phyloP scores from a whole-genome alignment of 2,329 filamentous ascomycete genomes.

The Amphichorda felina region DNA sequence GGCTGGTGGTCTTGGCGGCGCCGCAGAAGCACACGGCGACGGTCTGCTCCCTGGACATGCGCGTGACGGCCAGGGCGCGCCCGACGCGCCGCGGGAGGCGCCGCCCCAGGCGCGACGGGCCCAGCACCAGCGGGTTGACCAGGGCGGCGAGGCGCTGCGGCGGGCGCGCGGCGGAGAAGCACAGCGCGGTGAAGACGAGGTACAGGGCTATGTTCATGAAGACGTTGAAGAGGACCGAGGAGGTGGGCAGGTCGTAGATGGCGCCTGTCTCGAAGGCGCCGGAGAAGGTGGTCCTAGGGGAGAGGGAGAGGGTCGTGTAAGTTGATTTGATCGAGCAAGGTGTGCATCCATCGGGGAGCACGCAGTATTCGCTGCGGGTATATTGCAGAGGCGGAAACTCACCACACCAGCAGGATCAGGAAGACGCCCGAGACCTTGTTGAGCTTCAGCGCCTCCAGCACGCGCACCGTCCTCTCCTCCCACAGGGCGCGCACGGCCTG shows the following conservation, averaged over 20 bases:
- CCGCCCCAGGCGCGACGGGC: constrained; percentile 13
- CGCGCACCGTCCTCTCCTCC: constrained; percentile 37
- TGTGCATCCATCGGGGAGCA: not conserved
- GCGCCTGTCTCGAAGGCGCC: constrained; percentile 52
- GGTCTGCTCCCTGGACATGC: constrained; percentile 47
- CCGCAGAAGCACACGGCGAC: constrained; percentile 64
- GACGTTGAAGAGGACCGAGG: constrained; percentile 54
- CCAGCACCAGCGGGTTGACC: constrained; percentile 18
- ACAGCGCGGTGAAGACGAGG: constrained; percentile 49
- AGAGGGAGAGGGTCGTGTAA: constrained; percentile 23
- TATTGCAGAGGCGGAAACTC: constrained; percentile 9
- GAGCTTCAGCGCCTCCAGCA: constrained; percentile 40
- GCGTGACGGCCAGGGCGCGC: constrained; percentile 30
- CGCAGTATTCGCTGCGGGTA: too few relatives aligned
- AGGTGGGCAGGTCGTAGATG: constrained; percentile 42
- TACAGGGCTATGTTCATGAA: constrained; percentile 57
- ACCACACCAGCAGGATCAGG: constrained; percentile 36
- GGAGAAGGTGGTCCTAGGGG: constrained; percentile 54
- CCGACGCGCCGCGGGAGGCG: constrained; percentile 15
- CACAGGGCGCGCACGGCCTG: constrained; percentile 43
- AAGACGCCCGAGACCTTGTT: constrained; percentile 35
- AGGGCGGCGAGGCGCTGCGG: constrained; percentile 18
- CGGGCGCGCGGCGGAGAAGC: constrained; percentile 37
- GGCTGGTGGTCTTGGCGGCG: constrained; percentile 59
- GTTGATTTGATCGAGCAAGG: not conserved